phyloP scores from a whole-genome alignment of 176 grass and related monocot species.

The Oropetium thomaeum region DNA sequence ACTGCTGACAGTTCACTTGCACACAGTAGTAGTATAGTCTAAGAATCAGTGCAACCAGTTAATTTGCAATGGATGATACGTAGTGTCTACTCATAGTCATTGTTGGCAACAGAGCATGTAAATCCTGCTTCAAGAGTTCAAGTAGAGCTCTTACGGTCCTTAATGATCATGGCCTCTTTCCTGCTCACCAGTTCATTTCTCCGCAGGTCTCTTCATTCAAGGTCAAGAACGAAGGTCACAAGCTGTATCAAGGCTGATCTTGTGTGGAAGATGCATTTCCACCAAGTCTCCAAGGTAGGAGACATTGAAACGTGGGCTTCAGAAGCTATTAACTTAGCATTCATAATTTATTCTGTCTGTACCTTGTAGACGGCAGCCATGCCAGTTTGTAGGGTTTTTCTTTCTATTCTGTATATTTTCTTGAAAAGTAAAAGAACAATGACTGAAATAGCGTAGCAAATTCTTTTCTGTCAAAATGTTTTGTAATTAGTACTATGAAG shows the following conservation, averaged over 20 bases:
- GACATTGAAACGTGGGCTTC: constrained; percentile 6
- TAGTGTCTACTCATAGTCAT: background rate
- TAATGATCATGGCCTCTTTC: constrained; percentile 1
- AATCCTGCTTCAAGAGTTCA: constrained; percentile 7
- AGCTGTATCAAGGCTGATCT: constrained; percentile 46
- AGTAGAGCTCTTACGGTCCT: background rate
- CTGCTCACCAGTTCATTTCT: constrained; percentile 28
- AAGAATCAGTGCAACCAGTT: background rate
- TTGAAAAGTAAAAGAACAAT: constrained; percentile 31
- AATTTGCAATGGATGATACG: background rate
- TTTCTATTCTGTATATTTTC: constrained; percentile 51
- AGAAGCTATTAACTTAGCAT: constrained; percentile 27
- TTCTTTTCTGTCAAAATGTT: constrained; percentile 41
- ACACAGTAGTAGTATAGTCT: background rate
- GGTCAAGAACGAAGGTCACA: constrained; percentile 34
- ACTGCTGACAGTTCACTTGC: background rate
- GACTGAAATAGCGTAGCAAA: constrained; percentile 31
- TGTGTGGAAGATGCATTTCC: constrained; percentile 63
- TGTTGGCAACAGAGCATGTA: background rate
- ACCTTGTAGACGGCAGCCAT: constrained; percentile 35
- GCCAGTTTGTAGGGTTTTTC: constrained; percentile 32
- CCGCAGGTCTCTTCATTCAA: constrained; percentile 45
- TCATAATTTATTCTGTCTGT: constrained; percentile 28
- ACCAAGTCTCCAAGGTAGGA: constrained; percentile 52
- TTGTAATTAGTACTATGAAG: constrained; percentile 34